phyloP scores from a whole-genome alignment of 164 flowering plant genomes.

The Saururus chinensis region DNA sequence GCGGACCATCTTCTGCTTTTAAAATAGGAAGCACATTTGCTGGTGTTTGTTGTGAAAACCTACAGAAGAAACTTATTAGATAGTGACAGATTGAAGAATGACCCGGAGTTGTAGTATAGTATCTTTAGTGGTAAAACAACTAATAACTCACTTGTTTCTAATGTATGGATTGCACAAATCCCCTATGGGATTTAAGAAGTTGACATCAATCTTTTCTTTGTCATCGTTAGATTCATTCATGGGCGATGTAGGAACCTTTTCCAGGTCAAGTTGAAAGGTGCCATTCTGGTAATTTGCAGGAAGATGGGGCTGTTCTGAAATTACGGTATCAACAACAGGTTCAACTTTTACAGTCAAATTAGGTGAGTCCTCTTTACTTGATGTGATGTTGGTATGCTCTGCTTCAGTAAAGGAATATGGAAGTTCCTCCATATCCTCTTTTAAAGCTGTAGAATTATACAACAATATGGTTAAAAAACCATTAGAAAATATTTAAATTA shows the following conservation, averaged over 20 bases:
- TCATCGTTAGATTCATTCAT: slow-evolving; percentile 8
- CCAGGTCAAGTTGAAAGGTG: slow-evolving; percentile 1
- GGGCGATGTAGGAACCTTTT: slow-evolving; percentile 7
- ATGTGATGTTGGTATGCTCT: slow-evolving; percentile 12
- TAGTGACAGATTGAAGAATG: background rate
- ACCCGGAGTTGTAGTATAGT: slow-evolving; percentile 2
- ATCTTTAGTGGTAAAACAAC: slow-evolving; percentile 8
- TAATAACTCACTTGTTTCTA: slow-evolving; percentile 11
- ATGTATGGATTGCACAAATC: slow-evolving; percentile 8
- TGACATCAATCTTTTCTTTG: slow-evolving; percentile 1
- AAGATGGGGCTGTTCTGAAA: slow-evolving; percentile 7
- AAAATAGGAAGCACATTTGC: too few species aligned
- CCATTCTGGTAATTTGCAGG: background rate
- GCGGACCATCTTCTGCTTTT: background rate
- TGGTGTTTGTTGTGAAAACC: background rate
- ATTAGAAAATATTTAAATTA: background rate
- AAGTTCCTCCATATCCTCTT: slow-evolving; percentile 13
- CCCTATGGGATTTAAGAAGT: background rate
- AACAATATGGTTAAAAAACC: background rate
- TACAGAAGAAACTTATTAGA: background rate
- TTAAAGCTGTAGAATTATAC: slow-evolving; percentile 20
- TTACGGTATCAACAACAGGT: slow-evolving; percentile 3
- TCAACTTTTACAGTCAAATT: slow-evolving; percentile 12
- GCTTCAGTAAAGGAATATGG: slow-evolving; percentile 3
- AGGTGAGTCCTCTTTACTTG: slow-evolving; percentile 9